Conservation (phyloP, 1,284 basidiomycete genomes). For the Sporisorium graminicola region DNA sequence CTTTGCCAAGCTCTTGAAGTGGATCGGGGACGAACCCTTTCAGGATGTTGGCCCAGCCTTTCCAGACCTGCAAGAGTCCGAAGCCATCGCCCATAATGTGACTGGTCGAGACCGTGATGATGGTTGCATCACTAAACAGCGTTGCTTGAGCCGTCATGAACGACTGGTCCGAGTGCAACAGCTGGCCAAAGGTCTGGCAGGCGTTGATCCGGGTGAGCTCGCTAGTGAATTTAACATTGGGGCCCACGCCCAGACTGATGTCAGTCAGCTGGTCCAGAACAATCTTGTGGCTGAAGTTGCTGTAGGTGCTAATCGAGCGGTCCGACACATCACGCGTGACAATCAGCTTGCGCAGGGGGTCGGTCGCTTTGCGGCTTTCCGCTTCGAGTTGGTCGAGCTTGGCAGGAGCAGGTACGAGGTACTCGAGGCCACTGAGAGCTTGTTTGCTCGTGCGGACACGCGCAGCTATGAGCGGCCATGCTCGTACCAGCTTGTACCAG, state of each 20-base stretch:
- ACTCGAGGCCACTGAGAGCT: neutral
- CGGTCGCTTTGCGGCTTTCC: neutral
- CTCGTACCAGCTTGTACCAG: neutral
- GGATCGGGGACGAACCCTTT: neutral
- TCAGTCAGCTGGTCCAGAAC: neutral
- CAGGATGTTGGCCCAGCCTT: neutral
- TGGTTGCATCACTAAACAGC: neutral
- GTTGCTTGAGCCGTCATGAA: neutral
- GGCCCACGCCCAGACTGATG: neutral
- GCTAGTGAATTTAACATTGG: neutral
- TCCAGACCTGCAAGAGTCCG: neutral
- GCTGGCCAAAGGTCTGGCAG: neutral
- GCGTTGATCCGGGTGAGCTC: constrained; percentile 1
- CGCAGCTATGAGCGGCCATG: neutral
- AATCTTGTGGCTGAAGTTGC: neutral
- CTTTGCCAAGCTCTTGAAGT: neutral
- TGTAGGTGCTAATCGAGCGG: neutral
- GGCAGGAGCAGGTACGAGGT: neutral
- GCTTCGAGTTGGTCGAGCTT: constrained; percentile 1
- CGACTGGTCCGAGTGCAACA: neutral
- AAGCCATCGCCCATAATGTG: neutral
- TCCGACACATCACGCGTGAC: neutral
- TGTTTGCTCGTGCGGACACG: neutral
- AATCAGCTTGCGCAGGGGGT: neutral
- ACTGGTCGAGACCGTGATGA: neutral